Base-by-base conservation (phyloP, 768 basidiomycete species). In the Mycena metata region DNA sequence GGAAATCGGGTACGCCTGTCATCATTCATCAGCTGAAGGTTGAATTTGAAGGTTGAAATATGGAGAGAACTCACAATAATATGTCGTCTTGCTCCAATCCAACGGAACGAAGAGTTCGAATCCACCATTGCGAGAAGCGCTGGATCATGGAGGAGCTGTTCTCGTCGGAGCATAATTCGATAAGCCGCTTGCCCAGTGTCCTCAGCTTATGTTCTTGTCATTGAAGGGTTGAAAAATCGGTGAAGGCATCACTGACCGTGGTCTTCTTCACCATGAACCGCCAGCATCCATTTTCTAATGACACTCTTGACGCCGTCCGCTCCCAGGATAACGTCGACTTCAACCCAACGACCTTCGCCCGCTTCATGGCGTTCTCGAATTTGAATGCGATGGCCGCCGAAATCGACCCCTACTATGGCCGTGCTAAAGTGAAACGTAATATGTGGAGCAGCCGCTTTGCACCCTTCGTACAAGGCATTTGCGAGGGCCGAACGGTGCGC, bases 151-250 rank as follows among this genome's bases (percentile, higher is more conserved):
- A 61, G 58, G 47, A 82, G 73, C 58, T 77, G 73, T 0, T 74
- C 73, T 39, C 81, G 72, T 6, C 65, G 74, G 19, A 82, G 70
- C 50, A 81, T 70, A 60, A 82, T 79, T 3, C 81, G 79, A 72
- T 83, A 83, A 17, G 82, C 79, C 0, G 82, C 78, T 59, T 81
- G 79, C n/a, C 81, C 82, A 0, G 80, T 80, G 60, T 81, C 80
- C 51, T 76, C 73, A 24, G 77, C 79, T 69, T 13, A 39, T n/a
- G 9, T 54, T 41, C 5, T 21, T 13, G 39, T 36, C 10, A 43
- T 42, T 46, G 11, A 12, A n/a, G 12, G 47, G 10, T 17, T 43
- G 5, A 30, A 2, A n/a, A 8, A 26, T 2, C n/a, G 46, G n/a
- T 13, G 49, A 8, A 8, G 23, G 26, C 49, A 35, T 19, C 5